Evolutionary conservation across 2,329 filamentous ascomycete species (phyloP).

Genomic region (Clonostachys rosea): DNA sequence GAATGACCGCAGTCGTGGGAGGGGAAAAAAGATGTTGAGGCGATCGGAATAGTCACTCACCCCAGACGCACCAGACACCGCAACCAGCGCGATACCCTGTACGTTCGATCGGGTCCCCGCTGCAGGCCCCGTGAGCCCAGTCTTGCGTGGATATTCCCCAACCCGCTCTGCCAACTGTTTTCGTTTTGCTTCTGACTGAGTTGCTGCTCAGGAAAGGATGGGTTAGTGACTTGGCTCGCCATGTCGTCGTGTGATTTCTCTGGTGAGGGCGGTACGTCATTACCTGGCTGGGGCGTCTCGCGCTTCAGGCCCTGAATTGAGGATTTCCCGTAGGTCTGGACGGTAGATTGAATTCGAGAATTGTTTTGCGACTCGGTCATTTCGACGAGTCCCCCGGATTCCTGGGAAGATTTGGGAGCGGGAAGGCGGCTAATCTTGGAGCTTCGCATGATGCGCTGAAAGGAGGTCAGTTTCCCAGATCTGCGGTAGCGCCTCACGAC

Average conservation of each 20-base stretch:
- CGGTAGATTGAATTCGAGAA: slow-evolving; percentile 38
- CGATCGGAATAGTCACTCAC: background rate
- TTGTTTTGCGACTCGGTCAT: slow-evolving; percentile 57
- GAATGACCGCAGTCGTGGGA: no score
- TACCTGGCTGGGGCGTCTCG: slow-evolving; percentile 38
- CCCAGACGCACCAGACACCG: slow-evolving; percentile 7
- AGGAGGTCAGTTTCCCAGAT: background rate
- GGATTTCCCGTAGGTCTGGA: slow-evolving; percentile 25
- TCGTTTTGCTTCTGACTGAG: slow-evolving; percentile 54
- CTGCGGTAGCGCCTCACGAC: background rate
- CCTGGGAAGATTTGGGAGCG: background rate
- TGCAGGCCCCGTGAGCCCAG: slow-evolving; percentile 29
- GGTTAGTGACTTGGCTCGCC: slow-evolving; percentile 7
- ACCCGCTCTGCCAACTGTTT: slow-evolving; percentile 53
- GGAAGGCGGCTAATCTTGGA: slow-evolving; percentile 18
- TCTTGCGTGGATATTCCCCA: slow-evolving; percentile 41
- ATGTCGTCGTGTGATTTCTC: background rate
- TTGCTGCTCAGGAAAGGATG: slow-evolving; percentile 25
- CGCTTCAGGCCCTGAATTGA: slow-evolving; percentile 44
- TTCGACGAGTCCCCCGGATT: background rate
- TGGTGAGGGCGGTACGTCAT: slow-evolving; percentile 3
- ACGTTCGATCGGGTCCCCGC: slow-evolving; percentile 28
- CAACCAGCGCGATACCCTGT: slow-evolving; percentile 35
- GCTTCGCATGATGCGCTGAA: slow-evolving; percentile 14
- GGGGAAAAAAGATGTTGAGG: background rate